Evolutionary conservation across 305 asterid genomes (phyloP).

Genomic region (Fraxinus greggii): DNA sequence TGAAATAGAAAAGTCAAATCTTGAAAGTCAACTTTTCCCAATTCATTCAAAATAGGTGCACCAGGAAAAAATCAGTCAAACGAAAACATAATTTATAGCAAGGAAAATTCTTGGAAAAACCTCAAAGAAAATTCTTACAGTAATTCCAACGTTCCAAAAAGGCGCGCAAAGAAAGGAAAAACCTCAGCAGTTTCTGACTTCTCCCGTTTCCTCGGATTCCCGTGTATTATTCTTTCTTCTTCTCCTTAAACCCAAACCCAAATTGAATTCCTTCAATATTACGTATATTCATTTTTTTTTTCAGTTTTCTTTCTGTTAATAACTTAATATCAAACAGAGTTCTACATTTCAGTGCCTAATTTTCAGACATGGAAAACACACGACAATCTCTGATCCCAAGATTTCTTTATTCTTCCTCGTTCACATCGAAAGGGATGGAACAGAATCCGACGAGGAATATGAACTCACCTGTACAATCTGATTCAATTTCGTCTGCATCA

Average conservation of each 20-base stretch:
- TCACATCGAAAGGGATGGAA: slow-evolving; percentile 27
- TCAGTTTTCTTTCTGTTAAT: not conserved
- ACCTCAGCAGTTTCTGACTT: slow-evolving; percentile 21
- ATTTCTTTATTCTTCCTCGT: slow-evolving; percentile 49
- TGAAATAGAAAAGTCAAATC: not conserved
- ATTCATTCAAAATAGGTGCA: not conserved
- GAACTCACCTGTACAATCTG: not conserved
- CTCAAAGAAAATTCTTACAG: too few species aligned
- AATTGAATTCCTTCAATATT: not conserved
- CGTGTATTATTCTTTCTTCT: not conserved
- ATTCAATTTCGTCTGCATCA: slow-evolving; percentile 13
- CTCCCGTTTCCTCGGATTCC: slow-evolving; percentile 16
- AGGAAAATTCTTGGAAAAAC: too few species aligned
- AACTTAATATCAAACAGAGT: not conserved
- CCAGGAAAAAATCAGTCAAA: not conserved
- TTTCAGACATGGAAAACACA: slow-evolving; percentile 23
- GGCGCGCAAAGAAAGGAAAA: slow-evolving; percentile 19
- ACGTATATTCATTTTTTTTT: not conserved
- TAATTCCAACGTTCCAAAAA: not conserved
- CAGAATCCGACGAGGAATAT: slow-evolving; percentile 15
- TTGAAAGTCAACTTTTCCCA: not conserved
- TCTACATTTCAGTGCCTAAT: not conserved
- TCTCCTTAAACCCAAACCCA: not conserved
- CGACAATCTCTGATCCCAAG: slow-evolving; percentile 58
- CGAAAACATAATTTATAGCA: too few species aligned